A percentile compares a stretch with the other conserved stretches of the same genome.
Conservation (phyloP, 768 basidiomycete genomes). For the Lactarius hatsudake region DNA sequence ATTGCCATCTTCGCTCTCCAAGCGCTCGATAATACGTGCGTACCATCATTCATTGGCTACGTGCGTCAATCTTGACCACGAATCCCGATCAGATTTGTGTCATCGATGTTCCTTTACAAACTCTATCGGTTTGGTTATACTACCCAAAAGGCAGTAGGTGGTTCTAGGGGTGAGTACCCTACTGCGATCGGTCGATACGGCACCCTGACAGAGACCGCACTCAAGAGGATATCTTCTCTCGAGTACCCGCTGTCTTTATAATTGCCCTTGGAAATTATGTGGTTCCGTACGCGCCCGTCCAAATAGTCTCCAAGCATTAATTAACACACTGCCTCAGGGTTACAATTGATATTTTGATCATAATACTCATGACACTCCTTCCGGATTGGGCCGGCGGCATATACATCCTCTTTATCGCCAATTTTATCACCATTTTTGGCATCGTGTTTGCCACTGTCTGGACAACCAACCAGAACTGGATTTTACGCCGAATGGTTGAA, state of each 20-base stretch:
- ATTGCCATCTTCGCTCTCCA: conserved; percentile 20
- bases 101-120: conserved; percentile 25
- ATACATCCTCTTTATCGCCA: conserved; percentile 23
- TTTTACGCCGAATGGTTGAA: conserved; percentile 23
- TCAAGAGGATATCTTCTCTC: conserved; percentile 20
- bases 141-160: conserved; percentile 12
- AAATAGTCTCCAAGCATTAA: not conserved
- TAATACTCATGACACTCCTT: conserved; percentile 17
- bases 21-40: conserved; percentile 26
- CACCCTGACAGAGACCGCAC: not conserved
- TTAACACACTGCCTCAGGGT: conserved; percentile 17
- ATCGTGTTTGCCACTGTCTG: conserved; percentile 28
- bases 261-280: conserved; percentile 27
- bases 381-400: conserved; percentile 20
- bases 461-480: conserved; percentile 28
- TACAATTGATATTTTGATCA: conserved; percentile 19
- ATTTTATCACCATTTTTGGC: conserved; percentile 27
- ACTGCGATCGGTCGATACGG: not conserved
- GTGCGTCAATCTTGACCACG: not conserved
- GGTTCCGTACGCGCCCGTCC: conserved; percentile 17
- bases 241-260: conserved; percentile 24
- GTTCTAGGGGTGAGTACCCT: conserved; percentile 14
- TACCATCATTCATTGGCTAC: not conserved
- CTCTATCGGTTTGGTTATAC: conserved; percentile 21
- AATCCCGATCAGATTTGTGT: conserved; percentile 19